Evolutionary conservation across 495 filamentous ascomycete genomes (phyloP).

Genomic region (Hypoxylon perforatum): DNA sequence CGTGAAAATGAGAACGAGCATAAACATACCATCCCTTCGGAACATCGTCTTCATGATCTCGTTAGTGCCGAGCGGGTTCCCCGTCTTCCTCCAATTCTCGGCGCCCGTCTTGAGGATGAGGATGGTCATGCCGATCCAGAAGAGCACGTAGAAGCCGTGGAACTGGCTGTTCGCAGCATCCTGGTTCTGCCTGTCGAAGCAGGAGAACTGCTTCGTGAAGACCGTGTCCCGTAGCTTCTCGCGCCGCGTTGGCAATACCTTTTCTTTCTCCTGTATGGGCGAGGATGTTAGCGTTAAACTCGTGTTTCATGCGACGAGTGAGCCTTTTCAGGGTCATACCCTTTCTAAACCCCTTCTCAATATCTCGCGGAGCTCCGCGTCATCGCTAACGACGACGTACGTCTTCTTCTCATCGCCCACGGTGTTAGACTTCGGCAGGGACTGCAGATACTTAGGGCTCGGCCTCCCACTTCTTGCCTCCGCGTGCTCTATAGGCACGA

Average conservation of each 20-base stretch:
- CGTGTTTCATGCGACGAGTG: not conserved
- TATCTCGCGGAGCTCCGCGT: conserved; percentile 65
- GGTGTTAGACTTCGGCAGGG: conserved; percentile 12
- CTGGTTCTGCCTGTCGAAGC: conserved; percentile 76
- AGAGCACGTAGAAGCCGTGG: conserved; percentile 80
- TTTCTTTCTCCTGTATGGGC: conserved; percentile 46
- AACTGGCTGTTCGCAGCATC: conserved; percentile 68
- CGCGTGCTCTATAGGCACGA: conserved; percentile 16
- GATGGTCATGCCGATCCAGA: conserved; percentile 74
- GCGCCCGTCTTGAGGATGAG: conserved; percentile 70
- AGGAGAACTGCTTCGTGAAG: conserved; percentile 74
- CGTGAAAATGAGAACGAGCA: not conserved
- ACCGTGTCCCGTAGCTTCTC: conserved; percentile 72
- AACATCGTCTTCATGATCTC: conserved; percentile 78
- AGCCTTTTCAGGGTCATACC: conserved; percentile 18
- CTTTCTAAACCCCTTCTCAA: conserved; percentile 59
- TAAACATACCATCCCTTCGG: conserved; percentile 59
- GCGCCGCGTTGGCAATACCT: conserved; percentile 32
- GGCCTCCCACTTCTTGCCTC: conserved; percentile 10
- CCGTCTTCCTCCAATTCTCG: conserved; percentile 71
- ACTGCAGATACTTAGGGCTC: conserved; percentile 18
- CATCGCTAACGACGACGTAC: conserved; percentile 67
- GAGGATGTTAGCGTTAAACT: conserved; percentile 6
- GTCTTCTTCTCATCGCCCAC: conserved; percentile 25
- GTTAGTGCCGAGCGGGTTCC: conserved; percentile 71